Evolutionary conservation across 371 early-diverging fungal species (phyloP), one percentile per base, ranked within the genome.

Genomic region (Mortierella sp.): DNA sequence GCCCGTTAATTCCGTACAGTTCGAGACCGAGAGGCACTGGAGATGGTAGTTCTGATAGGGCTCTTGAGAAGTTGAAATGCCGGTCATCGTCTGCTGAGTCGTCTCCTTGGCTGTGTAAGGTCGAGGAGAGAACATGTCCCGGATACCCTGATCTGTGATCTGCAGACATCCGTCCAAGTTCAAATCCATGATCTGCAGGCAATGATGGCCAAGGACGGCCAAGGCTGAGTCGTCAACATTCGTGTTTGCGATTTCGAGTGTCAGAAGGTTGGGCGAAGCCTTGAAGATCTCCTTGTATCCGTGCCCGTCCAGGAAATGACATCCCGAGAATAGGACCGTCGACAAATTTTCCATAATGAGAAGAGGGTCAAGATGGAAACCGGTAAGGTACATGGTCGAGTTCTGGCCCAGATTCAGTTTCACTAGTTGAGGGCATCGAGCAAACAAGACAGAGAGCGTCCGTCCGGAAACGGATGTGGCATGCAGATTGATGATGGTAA

Each of bases 261-360:
- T 54, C 6, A 21, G 7, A 24, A 76, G 53, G 24, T 57, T 54
- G 4, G 65, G 65, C 0, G 55, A 51, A 5, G 70, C 57, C 15
- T 60, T 60, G 57, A 76, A 65, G 17, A 76, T 56, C 47, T 76
- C 70, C 31, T 76, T 76, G 60, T 56, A 70, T 34, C 70, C 78
- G 21, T 69, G 66, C 14, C 78, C 78, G 28, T 76, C 78, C 60
- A 70, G 24, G 39, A 76, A 76, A 23, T 65, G 65, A 32, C 78
- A 76, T 31, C 50, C 58, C 3, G 64, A 30, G 19, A 76, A 31
- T 12, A 49, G 14, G 14, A 76, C 50, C 2, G 50, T 47, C 19
- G 61, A 57, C 21, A 76, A 39, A 5, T 39, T 6, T 17, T 11
- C 9, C 65, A 70, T 49, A 19, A 42, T 21, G 2, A 61, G 47